Percentiles rank a stretch among this genome's conserved stretches.
Evolutionary conservation across 345 rosid species (phyloP).

Genomic region (Salix suchowensis): DNA sequence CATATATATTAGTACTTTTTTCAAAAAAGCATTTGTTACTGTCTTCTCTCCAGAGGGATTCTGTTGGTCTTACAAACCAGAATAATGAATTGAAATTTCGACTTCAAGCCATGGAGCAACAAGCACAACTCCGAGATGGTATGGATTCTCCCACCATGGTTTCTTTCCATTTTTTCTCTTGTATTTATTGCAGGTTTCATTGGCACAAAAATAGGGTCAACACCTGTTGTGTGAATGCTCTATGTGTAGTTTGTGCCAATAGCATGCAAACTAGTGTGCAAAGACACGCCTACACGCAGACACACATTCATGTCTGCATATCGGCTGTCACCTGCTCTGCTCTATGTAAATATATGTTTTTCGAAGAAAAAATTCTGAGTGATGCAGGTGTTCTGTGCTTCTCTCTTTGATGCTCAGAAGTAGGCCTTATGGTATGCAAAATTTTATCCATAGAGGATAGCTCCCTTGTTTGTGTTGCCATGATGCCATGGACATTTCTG

Average conservation of each 20-base stretch:
- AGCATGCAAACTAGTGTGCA: too few species aligned
- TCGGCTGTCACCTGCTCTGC: too few species aligned
- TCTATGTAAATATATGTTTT: too few species aligned
- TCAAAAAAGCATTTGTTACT: not conserved
- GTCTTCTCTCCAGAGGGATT: constrained; percentile 61
- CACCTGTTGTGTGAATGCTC: not conserved
- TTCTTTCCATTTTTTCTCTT: not conserved
- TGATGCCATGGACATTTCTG: not conserved
- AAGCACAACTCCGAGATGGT: constrained; percentile 94
- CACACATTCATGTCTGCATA: too few species aligned
- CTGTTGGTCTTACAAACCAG: constrained; percentile 82
- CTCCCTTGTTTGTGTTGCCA: not conserved
- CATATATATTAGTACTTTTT: not conserved
- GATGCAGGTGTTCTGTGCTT: too few species aligned
- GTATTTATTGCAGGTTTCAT: not conserved
- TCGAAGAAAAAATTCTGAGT: too few species aligned
- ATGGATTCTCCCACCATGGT: not conserved
- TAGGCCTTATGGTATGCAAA: not conserved
- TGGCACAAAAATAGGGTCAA: not conserved
- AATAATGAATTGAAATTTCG: constrained; percentile 92
- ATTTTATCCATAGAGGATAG: not conserved
- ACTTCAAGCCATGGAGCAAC: constrained; percentile 98
- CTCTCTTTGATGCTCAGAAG: not conserved
- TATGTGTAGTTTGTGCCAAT: not conserved
- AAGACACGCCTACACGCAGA: too few species aligned